These are phyloP conservation scores for Vanrija sp. DNA, from an alignment of 1,284 basidiomycete genomes.

Conservation along the genomic window DNA sequence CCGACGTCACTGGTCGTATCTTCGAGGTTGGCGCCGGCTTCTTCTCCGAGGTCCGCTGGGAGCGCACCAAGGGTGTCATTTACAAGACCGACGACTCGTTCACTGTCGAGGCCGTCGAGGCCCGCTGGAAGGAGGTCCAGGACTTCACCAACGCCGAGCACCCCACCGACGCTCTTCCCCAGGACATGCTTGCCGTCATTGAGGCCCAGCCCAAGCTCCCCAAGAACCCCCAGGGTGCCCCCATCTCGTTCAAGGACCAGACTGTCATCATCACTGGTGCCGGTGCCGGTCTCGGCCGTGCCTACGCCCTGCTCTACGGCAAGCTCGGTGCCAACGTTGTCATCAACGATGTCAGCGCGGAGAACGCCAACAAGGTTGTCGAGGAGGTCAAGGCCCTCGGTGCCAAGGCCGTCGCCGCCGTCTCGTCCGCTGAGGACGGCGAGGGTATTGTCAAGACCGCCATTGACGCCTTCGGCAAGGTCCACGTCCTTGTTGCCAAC, in stretches of 20 bases:
- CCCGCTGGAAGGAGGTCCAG: constrained; percentile 73
- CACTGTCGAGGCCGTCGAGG: constrained; percentile 89
- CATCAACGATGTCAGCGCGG: constrained; percentile 90
- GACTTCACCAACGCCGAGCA: constrained; percentile 73
- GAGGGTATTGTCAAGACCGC: constrained; percentile 85
- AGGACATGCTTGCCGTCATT: constrained; percentile 55
- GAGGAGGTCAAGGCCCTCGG: constrained; percentile 82
- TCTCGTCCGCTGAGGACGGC: constrained; percentile 82
- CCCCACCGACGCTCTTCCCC: constrained; percentile 66
- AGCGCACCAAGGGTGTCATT: constrained; percentile 76
- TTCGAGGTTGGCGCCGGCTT: constrained; percentile 96
- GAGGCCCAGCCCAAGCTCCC: constrained; percentile 11
- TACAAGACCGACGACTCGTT: constrained; percentile 87
- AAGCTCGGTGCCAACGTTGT: constrained; percentile 92
- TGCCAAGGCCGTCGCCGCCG: constrained; percentile 77
- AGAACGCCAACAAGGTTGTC: constrained; percentile 77
- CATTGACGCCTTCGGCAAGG: constrained; percentile 78
- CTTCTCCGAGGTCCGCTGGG: constrained; percentile 88
- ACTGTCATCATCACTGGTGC: constrained; percentile 94
- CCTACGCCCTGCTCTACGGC: constrained; percentile 87
- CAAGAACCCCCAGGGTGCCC: constrained; percentile 24
- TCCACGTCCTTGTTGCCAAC: constrained; percentile 89
- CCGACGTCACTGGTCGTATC: constrained; percentile 77
- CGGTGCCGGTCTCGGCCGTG: constrained; percentile 86
- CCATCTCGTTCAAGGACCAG: constrained; percentile 80